A percentile compares a stretch with the other conserved stretches of the same genome.
These are phyloP conservation scores for Phialocephala subalpina DNA, from an alignment of 2,329 filamentous ascomycete species.

Conservation along the genomic window DNA sequence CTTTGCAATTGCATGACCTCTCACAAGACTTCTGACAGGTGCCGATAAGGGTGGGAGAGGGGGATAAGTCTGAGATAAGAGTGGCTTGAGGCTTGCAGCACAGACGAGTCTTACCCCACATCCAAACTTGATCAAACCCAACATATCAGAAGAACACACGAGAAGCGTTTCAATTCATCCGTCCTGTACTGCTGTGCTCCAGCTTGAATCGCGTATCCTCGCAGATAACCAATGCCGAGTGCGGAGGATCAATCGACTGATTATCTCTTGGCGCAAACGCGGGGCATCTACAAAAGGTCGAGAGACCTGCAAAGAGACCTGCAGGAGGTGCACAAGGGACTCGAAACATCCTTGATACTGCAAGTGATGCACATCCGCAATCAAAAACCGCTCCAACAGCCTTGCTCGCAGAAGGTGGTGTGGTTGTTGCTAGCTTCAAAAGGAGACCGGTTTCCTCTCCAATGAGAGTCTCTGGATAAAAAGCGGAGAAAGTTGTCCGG, in stretches of 20 bases:
- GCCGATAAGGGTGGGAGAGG: not conserved
- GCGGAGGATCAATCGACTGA: not conserved
- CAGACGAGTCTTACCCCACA: conserved; percentile 2
- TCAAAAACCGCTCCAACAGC: conserved; percentile 5
- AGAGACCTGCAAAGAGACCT: not conserved
- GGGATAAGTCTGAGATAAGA: not conserved
- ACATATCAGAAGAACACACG: not conserved
- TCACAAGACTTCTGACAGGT: not conserved
- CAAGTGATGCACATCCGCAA: not conserved
- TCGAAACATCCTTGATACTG: conserved; percentile 2
- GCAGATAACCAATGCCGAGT: not conserved
- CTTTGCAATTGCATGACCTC: not conserved
- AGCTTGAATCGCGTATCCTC: not conserved
- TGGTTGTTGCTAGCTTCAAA: not conserved
- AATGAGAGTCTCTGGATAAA: not conserved
- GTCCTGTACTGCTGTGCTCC: not conserved
- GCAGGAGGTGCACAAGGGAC: not conserved
- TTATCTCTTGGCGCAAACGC: not conserved
- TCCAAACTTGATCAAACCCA: not conserved
- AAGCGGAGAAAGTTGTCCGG: conserved; percentile 2
- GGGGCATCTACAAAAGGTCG: not conserved
- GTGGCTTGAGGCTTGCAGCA: not conserved
- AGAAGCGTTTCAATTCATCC: not conserved
- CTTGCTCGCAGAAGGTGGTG: conserved; percentile 9
- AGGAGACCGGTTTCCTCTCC: not conserved